phyloP scores from a whole-genome alignment of 768 basidiomycete genomes.

The Auriscalpium orientale region DNA sequence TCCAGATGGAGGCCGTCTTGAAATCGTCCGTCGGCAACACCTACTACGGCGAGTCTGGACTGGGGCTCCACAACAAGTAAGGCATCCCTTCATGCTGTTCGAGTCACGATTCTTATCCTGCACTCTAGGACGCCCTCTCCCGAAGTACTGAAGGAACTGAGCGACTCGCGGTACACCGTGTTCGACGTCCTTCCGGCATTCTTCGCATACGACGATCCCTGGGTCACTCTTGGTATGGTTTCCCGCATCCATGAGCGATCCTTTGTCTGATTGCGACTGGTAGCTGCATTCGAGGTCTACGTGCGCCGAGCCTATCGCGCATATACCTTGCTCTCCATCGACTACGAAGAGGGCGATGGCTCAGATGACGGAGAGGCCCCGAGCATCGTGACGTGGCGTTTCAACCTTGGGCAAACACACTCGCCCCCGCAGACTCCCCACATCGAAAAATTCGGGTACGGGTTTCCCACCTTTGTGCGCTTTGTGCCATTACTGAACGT shows the following conservation, averaged over 20 bases:
- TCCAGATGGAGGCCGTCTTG: slow-evolving; percentile 92
- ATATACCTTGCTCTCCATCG: slow-evolving; percentile 84
- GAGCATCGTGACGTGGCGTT: slow-evolving; percentile 83
- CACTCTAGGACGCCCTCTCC: slow-evolving; percentile 63
- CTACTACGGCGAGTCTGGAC: slow-evolving; percentile 81
- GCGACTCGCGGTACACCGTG: slow-evolving; percentile 93
- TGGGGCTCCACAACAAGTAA: slow-evolving; percentile 44
- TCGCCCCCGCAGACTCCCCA: slow-evolving; percentile 81
- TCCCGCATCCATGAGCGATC: too few species aligned
- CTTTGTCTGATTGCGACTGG: neutral
- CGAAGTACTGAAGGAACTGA: slow-evolving; percentile 86
- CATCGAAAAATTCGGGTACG: slow-evolving; percentile 40
- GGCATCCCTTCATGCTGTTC: neutral
- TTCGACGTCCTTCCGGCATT: slow-evolving; percentile 96
- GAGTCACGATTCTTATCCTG: neutral
- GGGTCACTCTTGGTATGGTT: slow-evolving; percentile 70
- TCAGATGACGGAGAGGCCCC: slow-evolving; percentile 78
- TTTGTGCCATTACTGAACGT: neutral
- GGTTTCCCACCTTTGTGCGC: neutral
- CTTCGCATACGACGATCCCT: slow-evolving; percentile 81
- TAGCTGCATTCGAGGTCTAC: slow-evolving; percentile 94
- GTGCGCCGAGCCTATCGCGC: slow-evolving; percentile 93
- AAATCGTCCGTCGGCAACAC: slow-evolving; percentile 81
- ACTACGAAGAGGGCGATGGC: slow-evolving; percentile 90
- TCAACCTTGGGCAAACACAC: slow-evolving; percentile 87